These are phyloP conservation scores for Telfairia occidentalis DNA, from an alignment of 331 rosid species.

Conservation along the genomic window DNA sequence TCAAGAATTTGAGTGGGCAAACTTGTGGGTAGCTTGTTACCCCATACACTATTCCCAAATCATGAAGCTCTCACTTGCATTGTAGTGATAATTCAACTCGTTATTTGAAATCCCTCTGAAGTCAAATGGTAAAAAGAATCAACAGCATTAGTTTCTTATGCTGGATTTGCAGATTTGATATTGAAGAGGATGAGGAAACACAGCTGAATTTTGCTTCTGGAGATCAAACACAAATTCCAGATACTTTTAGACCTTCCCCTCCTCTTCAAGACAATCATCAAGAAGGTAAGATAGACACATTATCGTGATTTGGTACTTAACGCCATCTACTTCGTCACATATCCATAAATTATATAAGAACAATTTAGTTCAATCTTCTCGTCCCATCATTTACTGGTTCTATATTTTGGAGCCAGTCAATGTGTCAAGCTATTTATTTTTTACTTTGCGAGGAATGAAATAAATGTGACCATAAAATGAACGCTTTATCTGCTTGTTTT, in stretches of 20 bases:
- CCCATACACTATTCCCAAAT: neutral
- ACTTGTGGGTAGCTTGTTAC: neutral
- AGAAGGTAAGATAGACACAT: conserved; percentile 30
- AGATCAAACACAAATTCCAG: conserved; percentile 32
- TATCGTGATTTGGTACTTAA: neutral
- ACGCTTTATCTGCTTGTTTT: neutral
- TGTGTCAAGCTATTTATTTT: neutral
- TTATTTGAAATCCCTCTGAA: neutral
- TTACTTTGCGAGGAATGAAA: neutral
- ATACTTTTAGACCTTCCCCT: conserved; percentile 35
- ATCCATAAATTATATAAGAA: neutral
- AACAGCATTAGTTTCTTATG: neutral
- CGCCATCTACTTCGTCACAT: neutral
- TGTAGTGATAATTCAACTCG: neutral
- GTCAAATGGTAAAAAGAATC: neutral
- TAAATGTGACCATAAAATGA: neutral
- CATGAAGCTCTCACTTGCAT: neutral
- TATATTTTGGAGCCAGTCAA: neutral
- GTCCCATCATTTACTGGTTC: neutral
- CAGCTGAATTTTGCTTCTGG: conserved; percentile 32
- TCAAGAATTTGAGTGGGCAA: neutral
- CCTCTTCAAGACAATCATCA: conserved; percentile 31
- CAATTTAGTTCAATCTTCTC: neutral
- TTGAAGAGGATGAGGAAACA: conserved; percentile 53
- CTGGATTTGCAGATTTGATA: conserved; percentile 55